phyloP scores from a whole-genome alignment of 2,329 filamentous ascomycete species.

The Cladosporium colombiae region DNA sequence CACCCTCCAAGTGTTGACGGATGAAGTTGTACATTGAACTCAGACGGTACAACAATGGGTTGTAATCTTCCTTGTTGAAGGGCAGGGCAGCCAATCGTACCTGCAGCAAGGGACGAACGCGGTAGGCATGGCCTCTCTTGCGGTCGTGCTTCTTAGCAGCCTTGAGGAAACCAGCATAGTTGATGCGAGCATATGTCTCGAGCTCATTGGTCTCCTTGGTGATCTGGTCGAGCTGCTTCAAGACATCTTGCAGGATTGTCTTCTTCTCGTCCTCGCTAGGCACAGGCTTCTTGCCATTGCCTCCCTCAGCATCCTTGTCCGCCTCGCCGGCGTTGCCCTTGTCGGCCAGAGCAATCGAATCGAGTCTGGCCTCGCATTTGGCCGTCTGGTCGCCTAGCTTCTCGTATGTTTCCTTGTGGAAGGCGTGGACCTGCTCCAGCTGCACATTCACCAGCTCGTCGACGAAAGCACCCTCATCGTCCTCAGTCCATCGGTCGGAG shows the following conservation, averaged over 20 bases:
- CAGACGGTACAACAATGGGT: conserved; percentile 80
- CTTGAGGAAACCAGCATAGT: conserved; percentile 97
- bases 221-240: conserved; percentile 80
- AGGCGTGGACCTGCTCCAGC: conserved; percentile 89
- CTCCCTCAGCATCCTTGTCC: conserved; percentile 23
- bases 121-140: conserved; percentile 82
- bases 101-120: conserved; percentile 87
- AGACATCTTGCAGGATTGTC: conserved; percentile 66
- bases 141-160: conserved; percentile 99
- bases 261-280: conserved; percentile 46
- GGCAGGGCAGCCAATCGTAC: conserved; percentile 83
- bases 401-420: conserved; percentile 80
- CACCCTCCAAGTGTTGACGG: conserved; percentile 75
- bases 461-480: conserved; percentile 90
- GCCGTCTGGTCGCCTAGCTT: conserved; percentile 78
- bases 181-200: conserved; percentile 92
- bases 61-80: conserved; percentile 94
- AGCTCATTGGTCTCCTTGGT: conserved; percentile 89
- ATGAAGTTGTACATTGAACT: conserved; percentile 96
- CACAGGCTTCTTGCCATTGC: conserved; percentile 39
- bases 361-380: conserved; percentile 66
- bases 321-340: conserved; percentile 34
- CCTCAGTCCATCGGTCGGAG: conserved; percentile 78
- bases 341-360: conserved; percentile 51
- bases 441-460: conserved; percentile 94